Evolutionary conservation across 768 basidiomycete species (phyloP), one percentile per base, ranked within the genome.

Genomic region (Boletales sp.): DNA sequence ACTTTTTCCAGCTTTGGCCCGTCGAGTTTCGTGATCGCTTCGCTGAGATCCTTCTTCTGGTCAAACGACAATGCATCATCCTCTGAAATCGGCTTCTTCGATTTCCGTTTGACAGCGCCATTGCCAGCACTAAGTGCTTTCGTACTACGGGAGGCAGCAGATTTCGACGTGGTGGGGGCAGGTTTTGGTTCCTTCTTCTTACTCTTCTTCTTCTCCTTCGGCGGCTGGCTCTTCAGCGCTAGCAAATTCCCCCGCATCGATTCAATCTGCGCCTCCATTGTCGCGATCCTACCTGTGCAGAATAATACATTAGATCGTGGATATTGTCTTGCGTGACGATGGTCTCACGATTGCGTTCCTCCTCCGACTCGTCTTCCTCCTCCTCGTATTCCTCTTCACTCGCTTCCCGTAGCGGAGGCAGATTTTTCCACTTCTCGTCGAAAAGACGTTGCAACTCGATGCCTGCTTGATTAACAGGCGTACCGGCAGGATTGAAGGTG

Each of bases 1-100:
- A 96, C 95, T 63, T 83, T 84, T 69, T 92, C 88, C 53, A 98
- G 72, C 65, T 87, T 88, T 45, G 77, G 67, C 18, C 86, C 93
- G 57, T 96, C 91, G 21, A 96, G 81, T 61, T 80, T 80, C 53
- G 80, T 79, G 57, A 99, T 99, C 45, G 93, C 90, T 70, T 97
- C 94, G 62, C 94, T 95, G 49, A 99, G 74, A 65, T 97, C 93
- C 71, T 96, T 94, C 86, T 99, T 99, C 76, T 98, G 95, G 57
- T 93, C 91, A 66, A 95, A 90, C 45, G 90, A 87, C 34, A 97
- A 77, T 2, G 86, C 83, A 50, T 93, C 90, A 59, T 90, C 87
- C 57, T 91, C 88, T 10, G 79, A 70, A 39, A 83, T 67, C 35
- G 76, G 74, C 66, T 87, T 87, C 76, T 88, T 89, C 32, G 70